Percentiles rank a stretch among this genome's conserved stretches.
Conservation (phyloP, 2,329 filamentous ascomycete species). For the Phyllosticta citrichinensis region DNA sequence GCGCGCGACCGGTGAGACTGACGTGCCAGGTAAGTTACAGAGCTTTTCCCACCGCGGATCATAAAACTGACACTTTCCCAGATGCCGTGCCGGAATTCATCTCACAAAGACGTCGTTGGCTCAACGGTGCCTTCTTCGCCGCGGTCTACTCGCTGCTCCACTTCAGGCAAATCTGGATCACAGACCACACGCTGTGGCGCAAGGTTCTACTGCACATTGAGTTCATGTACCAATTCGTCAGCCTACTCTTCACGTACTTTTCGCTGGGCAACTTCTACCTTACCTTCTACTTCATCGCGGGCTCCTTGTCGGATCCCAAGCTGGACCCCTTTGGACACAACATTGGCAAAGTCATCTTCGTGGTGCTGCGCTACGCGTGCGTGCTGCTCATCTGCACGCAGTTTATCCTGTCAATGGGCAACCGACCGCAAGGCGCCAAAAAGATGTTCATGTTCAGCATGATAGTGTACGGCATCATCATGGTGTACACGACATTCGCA, state of each 20-base stretch:
- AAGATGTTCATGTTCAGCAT: constrained; percentile 82
- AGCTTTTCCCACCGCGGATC: not conserved
- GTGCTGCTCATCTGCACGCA: constrained; percentile 85
- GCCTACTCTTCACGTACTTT: constrained; percentile 93
- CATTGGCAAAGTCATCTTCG: constrained; percentile 77
- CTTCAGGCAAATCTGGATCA: constrained; percentile 84
- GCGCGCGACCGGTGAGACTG: constrained; percentile 90
- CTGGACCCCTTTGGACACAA: constrained; percentile 88
- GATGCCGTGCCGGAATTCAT: constrained; percentile 94
- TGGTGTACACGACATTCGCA: constrained; percentile 89
- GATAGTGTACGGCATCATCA: constrained; percentile 85
- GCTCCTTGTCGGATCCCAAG: constrained; percentile 66
- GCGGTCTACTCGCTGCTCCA: constrained; percentile 96
- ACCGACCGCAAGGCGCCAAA: constrained; percentile 88
- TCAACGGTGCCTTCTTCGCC: constrained; percentile 97
- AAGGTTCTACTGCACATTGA: constrained; percentile 91
- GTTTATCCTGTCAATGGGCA: constrained; percentile 93
- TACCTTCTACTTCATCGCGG: constrained; percentile 95
- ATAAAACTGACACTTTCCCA: constrained; percentile 24
- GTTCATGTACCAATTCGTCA: constrained; percentile 88
- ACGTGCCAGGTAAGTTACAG: constrained; percentile 70
- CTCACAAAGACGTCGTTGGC: constrained; percentile 89
- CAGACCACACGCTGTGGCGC: constrained; percentile 79
- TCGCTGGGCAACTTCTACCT: constrained; percentile 98
- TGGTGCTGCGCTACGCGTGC: constrained; percentile 73